Evolutionary conservation across 345 rosid genomes (phyloP).

Genomic region (Hypericum androsaemum): DNA sequence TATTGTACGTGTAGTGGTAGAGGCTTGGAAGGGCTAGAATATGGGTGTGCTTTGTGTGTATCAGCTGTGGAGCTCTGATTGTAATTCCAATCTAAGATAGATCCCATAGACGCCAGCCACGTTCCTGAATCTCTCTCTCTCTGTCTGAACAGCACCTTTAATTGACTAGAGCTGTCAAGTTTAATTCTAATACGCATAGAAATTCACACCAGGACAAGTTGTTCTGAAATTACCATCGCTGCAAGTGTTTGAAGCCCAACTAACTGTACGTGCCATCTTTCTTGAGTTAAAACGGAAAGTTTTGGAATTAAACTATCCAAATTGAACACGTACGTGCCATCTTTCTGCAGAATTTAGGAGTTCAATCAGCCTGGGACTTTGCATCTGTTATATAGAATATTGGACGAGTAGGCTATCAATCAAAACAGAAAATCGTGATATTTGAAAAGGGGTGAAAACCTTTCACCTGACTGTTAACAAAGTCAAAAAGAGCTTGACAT

Average conservation of each 20-base stretch:
- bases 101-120: too few species aligned
- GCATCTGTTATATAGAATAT: background rate
- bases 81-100: too few species aligned
- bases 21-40: too few species aligned
- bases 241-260: slow-evolving; percentile 68
- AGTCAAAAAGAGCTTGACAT: slow-evolving; percentile 57
- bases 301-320: slow-evolving; percentile 61
- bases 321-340: slow-evolving; percentile 65
- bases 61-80: too few species aligned
- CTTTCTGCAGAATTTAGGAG: slow-evolving; percentile 31
- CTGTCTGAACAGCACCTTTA: too few species aligned
- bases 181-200: too few species aligned
- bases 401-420: background rate
- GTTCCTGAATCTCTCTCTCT: too few species aligned
- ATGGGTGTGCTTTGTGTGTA: too few species aligned
- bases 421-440: slow-evolving; percentile 3
- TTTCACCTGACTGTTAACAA: slow-evolving; percentile 62
- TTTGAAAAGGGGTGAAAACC: slow-evolving; percentile 7
- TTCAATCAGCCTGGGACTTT: slow-evolving; percentile 10
- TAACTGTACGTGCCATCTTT: slow-evolving; percentile 33
- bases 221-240: slow-evolving; percentile 35
- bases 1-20: too few species aligned
- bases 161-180: too few species aligned
- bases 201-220: too few species aligned
- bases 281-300: slow-evolving; percentile 49